Evolutionary conservation across 768 basidiomycete genomes (phyloP), one percentile per base, ranked within the genome.

Genomic region (Mycena leptocephala): DNA sequence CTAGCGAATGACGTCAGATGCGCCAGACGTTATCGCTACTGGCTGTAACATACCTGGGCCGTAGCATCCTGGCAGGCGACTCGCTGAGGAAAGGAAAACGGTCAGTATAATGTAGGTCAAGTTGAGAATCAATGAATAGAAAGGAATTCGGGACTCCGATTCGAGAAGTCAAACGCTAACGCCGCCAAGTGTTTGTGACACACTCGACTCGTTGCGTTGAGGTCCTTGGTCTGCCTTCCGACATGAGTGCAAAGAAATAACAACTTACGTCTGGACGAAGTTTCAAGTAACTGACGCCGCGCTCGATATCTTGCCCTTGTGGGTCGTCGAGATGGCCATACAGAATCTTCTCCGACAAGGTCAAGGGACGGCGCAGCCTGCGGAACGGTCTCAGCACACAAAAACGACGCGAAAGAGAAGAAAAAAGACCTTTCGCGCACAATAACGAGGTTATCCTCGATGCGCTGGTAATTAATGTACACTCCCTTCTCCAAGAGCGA

Each of bases 291-390:
- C 96, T 97, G 68, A 90, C 91, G 71, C 98, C 98, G 64, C 98
- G 95, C 74, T 92, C 91, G 82, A 99, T 95, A 82, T 97, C 96
- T 85, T 97, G 96, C 81, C 93, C 91, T 79, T 94, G 93, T 68
- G 98, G 93, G 86, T 99, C 95, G 86, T 99, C 98, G 80, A 99
- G 91, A 89, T 99, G 98, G 72, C 98, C 98, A 85, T 99, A 99
- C 48, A 99, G 89, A 82, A 98, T 95, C 92, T 99, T 98, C 87
- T 99, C 97, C 74, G 97, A 97, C 80, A 98, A 87, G 20, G 97
- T 98, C 85, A 98, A 87, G 53, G 97, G 97, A 41, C 96, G 95
- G 81, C 94, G 92, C 80, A 98, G 89, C 84, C 97, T 98, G 73
- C 18, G 13, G 51, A 35, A 73, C 30, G 4, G 16, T 2, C 55